These are phyloP conservation scores for Falciphora oryzae DNA, from an alignment of 2,329 filamentous ascomycete species.

Conservation along the genomic window DNA sequence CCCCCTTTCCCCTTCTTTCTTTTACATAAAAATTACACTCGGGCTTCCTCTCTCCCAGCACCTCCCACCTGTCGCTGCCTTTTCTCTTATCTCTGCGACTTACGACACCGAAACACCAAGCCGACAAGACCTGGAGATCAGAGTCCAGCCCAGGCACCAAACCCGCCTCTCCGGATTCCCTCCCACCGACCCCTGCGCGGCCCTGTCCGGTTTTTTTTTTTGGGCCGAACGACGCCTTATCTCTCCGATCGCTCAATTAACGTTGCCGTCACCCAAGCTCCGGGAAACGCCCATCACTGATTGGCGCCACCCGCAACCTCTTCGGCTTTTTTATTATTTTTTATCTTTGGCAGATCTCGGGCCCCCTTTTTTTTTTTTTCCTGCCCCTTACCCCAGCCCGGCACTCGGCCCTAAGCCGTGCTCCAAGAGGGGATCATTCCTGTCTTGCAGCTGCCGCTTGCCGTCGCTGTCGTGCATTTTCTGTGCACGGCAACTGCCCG, in stretches of 20 bases:
- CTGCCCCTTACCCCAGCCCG: background rate
- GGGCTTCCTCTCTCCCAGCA: conserved; percentile 30
- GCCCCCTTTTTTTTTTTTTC: background rate
- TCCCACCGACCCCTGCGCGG: conserved; percentile 10
- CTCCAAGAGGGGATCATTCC: background rate
- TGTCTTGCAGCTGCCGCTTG: background rate
- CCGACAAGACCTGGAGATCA: background rate
- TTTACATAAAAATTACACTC: conserved; percentile 40
- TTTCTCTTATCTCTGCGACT: conserved; percentile 31
- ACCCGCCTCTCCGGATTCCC: conserved; percentile 19
- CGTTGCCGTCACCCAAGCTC: conserved; percentile 11
- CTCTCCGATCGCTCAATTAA: conserved; percentile 20
- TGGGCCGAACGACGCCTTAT: conserved; percentile 25
- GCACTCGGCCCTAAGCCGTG: conserved; percentile 18
- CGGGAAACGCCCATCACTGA: conserved; percentile 23
- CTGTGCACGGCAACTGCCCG: background rate
- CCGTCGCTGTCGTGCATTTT: background rate
- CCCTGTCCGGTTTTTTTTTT: conserved; percentile 11
- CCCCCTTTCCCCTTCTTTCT: conserved; percentile 29
- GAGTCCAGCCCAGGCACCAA: conserved; percentile 8
- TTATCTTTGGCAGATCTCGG: conserved; percentile 1
- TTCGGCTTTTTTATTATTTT: conserved; percentile 5
- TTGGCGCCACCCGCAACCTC: conserved; percentile 29
- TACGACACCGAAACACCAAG: conserved; percentile 13
- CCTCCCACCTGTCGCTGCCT: conserved; percentile 33